Conservation (phyloP, 2,329 filamentous ascomycete genomes). For the Corinectria fuckeliana region DNA sequence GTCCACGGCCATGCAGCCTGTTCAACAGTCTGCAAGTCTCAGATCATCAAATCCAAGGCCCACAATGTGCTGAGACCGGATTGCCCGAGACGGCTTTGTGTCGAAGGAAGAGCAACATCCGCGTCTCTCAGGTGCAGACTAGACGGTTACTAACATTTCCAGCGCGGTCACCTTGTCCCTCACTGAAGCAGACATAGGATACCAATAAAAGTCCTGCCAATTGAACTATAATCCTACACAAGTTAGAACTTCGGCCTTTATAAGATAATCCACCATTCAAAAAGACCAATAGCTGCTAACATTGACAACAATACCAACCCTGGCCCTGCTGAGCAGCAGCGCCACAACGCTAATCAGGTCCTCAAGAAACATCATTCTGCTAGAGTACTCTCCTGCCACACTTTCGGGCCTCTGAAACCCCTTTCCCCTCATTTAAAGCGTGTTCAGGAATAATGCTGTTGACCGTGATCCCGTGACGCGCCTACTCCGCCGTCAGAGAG, state of each 20-base stretch:
- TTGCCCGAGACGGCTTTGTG: not conserved
- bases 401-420: slow-evolving; percentile 51
- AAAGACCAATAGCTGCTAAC: slow-evolving; percentile 51
- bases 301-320: slow-evolving; percentile 70
- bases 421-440: slow-evolving; percentile 71
- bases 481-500: slow-evolving; percentile 64
- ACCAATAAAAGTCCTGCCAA: too few relatives aligned
- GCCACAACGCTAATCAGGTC: slow-evolving; percentile 58
- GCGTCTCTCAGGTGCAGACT: too few relatives aligned
- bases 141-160: too few relatives aligned
- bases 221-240: too few relatives aligned
- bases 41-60: not conserved
- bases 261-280: not conserved
- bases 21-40: not conserved
- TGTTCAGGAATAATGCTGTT: slow-evolving; percentile 77
- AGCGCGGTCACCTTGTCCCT: too few relatives aligned
- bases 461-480: slow-evolving; percentile 69
- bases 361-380: not conserved
- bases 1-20: not conserved
- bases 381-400: not conserved
- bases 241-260: too few relatives aligned
- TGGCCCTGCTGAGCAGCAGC: slow-evolving; percentile 65
- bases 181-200: too few relatives aligned
- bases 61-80: not conserved
- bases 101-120: not conserved